Percentiles rank a stretch among this genome's conserved stretches.
Conservation (phyloP, 164 flowering plant species). For the Stephania japonica region DNA sequence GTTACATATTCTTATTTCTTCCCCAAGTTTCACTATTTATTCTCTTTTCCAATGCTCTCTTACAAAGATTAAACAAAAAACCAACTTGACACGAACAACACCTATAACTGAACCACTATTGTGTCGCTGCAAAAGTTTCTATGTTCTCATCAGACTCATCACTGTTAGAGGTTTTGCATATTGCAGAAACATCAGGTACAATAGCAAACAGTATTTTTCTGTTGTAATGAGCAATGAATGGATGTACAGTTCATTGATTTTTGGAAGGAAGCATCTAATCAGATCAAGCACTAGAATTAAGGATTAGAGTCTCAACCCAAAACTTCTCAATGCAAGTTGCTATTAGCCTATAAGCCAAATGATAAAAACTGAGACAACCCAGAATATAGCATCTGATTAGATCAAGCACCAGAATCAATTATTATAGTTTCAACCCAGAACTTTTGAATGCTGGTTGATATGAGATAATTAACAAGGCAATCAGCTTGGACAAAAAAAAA, state of each 20-base stretch:
- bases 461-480: neutral
- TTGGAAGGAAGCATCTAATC: neutral
- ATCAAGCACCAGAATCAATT: too few species aligned
- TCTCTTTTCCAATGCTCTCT: neutral
- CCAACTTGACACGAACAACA: neutral
- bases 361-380: too few species aligned
- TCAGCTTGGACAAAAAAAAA: too few species aligned
- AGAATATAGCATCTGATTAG: too few species aligned
- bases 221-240: neutral
- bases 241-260: neutral
- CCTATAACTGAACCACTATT: neutral
- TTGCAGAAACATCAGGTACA: neutral
- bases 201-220: neutral
- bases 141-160: neutral
- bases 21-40: neutral
- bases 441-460: neutral
- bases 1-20: neutral
- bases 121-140: neutral
- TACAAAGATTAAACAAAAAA: neutral
- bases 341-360: too few species aligned
- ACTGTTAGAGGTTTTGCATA: neutral
- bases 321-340: too few species aligned
- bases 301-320: too few species aligned
- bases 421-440: too few species aligned
- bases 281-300: too few species aligned